Evolutionary conservation across 2,329 filamentous ascomycete species (phyloP).

Genomic region (Colletotrichum trifolii): DNA sequence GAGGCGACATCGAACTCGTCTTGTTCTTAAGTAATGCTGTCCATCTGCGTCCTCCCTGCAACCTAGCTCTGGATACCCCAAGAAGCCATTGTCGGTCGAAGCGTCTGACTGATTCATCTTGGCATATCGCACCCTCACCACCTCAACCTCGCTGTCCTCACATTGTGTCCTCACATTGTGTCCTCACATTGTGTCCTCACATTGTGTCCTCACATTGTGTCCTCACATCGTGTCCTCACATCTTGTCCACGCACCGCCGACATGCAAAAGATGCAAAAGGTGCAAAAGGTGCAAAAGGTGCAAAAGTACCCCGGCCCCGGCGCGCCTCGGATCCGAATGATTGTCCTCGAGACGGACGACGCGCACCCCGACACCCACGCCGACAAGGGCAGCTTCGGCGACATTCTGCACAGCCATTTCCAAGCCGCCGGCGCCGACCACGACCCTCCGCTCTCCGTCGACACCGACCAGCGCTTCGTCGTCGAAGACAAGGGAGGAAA

Average conservation of each 20-base stretch:
- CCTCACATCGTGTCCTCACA: too few relatives aligned
- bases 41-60: not conserved
- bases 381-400: constrained; percentile 63
- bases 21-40: constrained; percentile 20
- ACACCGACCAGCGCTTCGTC: constrained; percentile 66
- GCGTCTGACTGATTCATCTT: not conserved
- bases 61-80: not conserved
- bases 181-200: too few relatives aligned
- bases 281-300: not conserved
- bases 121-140: not conserved
- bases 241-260: too few relatives aligned
- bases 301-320: constrained; percentile 29
- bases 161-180: too few relatives aligned
- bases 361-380: constrained; percentile 62
- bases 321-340: constrained; percentile 46
- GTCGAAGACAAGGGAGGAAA: constrained; percentile 60
- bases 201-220: too few relatives aligned
- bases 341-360: constrained; percentile 70
- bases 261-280: too few relatives aligned
- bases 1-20: too few relatives aligned
- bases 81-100: not conserved
- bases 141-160: too few relatives aligned
- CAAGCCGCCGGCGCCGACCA: constrained; percentile 61
- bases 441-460: constrained; percentile 63
- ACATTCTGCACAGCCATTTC: constrained; percentile 64